These are phyloP conservation scores for Eustoma russellianum DNA, from an alignment of 257 asterid genomes.

Conservation along the genomic window DNA sequence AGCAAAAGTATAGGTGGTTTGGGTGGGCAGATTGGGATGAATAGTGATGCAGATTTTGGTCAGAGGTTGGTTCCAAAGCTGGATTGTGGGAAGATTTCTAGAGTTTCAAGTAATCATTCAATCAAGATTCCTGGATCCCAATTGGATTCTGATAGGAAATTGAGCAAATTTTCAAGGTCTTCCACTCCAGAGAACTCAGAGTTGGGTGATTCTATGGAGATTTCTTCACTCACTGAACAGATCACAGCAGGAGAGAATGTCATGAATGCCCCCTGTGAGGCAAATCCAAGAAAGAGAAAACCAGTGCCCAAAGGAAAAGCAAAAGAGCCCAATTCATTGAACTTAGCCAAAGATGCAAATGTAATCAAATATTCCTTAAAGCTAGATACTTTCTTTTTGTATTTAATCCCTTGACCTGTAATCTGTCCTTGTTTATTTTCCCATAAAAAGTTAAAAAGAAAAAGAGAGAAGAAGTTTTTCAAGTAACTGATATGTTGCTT, in stretches of 20 bases:
- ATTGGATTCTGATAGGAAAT: slow-evolving; percentile 20
- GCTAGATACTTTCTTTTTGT: background rate
- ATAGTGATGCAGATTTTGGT: slow-evolving; percentile 12
- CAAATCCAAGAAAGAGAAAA: slow-evolving; percentile 64
- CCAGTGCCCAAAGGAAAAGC: slow-evolving; percentile 49
- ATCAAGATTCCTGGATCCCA: slow-evolving; percentile 33
- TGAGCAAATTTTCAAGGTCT: slow-evolving; percentile 17
- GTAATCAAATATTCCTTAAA: slow-evolving; percentile 17
- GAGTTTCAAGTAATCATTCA: slow-evolving; percentile 30
- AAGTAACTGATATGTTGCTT: background rate
- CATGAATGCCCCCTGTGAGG: slow-evolving; percentile 17
- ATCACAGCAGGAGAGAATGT: slow-evolving; percentile 32
- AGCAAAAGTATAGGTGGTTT: slow-evolving; percentile 23
- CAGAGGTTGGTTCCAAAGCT: slow-evolving; percentile 18
- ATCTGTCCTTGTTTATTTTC: background rate
- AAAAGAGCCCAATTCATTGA: slow-evolving; percentile 28
- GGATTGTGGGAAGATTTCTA: slow-evolving; percentile 38
- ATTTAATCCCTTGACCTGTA: background rate
- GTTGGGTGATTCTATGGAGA: slow-evolving; percentile 54
- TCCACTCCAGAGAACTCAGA: slow-evolving; percentile 34
- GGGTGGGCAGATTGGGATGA: slow-evolving; percentile 18
- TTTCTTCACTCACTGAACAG: slow-evolving; percentile 65
- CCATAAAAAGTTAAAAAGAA: too few species aligned
- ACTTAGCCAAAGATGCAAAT: slow-evolving; percentile 28
- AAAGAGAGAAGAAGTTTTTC: background rate